Base-by-base conservation (phyloP, 2,329 filamentous ascomycete genomes). In the Exophiala lecanii-corni region DNA sequence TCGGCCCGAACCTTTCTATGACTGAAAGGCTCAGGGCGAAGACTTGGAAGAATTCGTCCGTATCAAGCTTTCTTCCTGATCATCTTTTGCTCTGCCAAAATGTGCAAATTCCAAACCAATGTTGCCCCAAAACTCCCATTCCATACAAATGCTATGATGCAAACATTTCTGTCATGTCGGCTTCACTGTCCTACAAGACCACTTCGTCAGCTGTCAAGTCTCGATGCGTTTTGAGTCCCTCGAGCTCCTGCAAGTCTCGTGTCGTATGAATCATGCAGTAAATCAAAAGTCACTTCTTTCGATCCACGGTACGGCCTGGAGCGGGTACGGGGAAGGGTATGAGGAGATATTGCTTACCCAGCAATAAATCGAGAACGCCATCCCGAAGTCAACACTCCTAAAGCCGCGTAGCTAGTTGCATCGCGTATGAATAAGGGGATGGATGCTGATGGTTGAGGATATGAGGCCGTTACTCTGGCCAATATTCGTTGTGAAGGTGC, bases 331-430 rank as follows among this genome's bases (percentile, higher is more conserved):
- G 19, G 45, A 45, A 41, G 41, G 45, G 36, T 48, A 51, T 16
- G 45, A 48, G 36, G 45, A 46, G 28, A 46, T 36, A 44, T 51
- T 49, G 45, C 49, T 49, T 49, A 51, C 49, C 49, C 41, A 42
- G 43, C 42, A 51, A 46, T 51, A 51, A 28, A 51, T 33, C 45
- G 48, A 12, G 33, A 48, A 51, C 25, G 49, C 45, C 19, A 40
- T 45, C 39, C 41, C 6, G 49, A 46, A n/a, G 49, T 47, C 36
- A 51, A 31, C 25, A 42, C 49, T 19, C 41, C 49, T 6, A 51
- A 42, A n/a, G 49, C 49, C 15, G 36, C 23, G 30, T 51, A 51
- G 28, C 45, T 49, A 19, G 41, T 45, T 21, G 33, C 39, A 31
- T 51, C 49, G 10, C 49, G 49, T 9, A 51, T 37, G 10, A 39